Evolutionary conservation across 768 basidiomycete species (phyloP), one percentile per base, ranked within the genome.

Genomic region (Mycena rebaudengoi): DNA sequence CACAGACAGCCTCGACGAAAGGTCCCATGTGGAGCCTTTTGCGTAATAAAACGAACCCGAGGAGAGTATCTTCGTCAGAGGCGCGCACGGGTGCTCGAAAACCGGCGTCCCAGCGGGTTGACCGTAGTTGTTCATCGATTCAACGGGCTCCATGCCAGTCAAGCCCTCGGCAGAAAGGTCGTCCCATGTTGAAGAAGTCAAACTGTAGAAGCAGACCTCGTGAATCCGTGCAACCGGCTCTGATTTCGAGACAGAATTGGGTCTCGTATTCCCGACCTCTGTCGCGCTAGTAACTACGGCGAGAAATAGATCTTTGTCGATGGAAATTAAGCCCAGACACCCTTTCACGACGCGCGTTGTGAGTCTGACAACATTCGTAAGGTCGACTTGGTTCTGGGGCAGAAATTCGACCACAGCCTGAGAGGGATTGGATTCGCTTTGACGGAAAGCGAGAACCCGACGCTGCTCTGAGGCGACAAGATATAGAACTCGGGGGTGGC

Each of bases 21-120:
- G 80, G 75, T 99, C 96, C 94, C 96, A 98, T 7, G 85, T 82
- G 0, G 91, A 86, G 69, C 89, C 89, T 26, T 90, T 72, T 2
- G 98, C 90, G 71, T 93, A 98, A 77, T 98, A 99, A 79, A 99
- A 99, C 1, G 91, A 89, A 6, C 96, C 96, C 23, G 91, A 91
- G 29, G 94, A 91, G 5, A 99, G 79, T 57, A 98, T 95, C 76
- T 97, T 98, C 46, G 88, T 90, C 70, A 99, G 85, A 0, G 95
- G 91, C 64, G 87, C 75, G 74, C 96, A 98, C 2, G 98, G 98
- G 71, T 99, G 95, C 70, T 96, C 95, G 71, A 90, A 89, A 25
- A 90, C 81, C n/a, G 81, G 81, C 11, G 86, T 69, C 37, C 78
- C 73, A 30, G 81, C 68, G 45, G 75, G 72, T 59, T 82, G 82